Percentiles rank a stretch among this genome's conserved stretches.
phyloP scores from a whole-genome alignment of 192 early-diverging fungal genomes.

The Diversispora eburnea region DNA sequence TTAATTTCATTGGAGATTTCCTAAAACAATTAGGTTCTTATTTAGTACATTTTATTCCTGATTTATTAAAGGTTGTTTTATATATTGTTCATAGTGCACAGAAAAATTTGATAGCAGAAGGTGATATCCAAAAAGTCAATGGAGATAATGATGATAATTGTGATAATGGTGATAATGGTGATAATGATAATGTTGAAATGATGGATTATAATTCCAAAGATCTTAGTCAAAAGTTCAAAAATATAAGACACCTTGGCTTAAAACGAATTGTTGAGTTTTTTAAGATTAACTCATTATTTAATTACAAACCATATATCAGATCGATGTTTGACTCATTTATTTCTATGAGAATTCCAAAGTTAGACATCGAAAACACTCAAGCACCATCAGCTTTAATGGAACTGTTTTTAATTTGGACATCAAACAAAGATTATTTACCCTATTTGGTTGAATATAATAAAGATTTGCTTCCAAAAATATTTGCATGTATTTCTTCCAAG shows the following conservation, averaged over 20 bases:
- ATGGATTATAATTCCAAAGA: constrained; percentile 18
- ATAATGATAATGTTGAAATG: constrained; percentile 28
- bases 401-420: constrained; percentile 77
- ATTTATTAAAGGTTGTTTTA: constrained; percentile 70
- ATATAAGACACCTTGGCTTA: constrained; percentile 67
- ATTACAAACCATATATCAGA: constrained; percentile 73
- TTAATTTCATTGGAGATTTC: constrained; percentile 75
- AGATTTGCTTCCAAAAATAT: constrained; percentile 63
- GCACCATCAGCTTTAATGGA: constrained; percentile 74
- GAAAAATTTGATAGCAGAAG: constrained; percentile 40
- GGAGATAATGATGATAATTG: constrained; percentile 29
- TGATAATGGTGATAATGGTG: neutral
- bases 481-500: constrained; percentile 73
- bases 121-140: constrained; percentile 24
- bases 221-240: constrained; percentile 43
- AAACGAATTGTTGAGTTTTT: constrained; percentile 79
- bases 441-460: constrained; percentile 67
- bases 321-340: constrained; percentile 74
- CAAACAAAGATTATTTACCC: constrained; percentile 53
- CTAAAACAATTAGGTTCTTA: constrained; percentile 77
- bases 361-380: constrained; percentile 86
- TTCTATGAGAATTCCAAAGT: constrained; percentile 60
- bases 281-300: constrained; percentile 62
- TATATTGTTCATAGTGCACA: constrained; percentile 71
- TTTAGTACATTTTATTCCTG: constrained; percentile 66